Percentiles rank a stretch among this genome's conserved stretches.
phyloP scores from a whole-genome alignment of 495 filamentous ascomycete species.

The Barbatosphaeria neglecta region DNA sequence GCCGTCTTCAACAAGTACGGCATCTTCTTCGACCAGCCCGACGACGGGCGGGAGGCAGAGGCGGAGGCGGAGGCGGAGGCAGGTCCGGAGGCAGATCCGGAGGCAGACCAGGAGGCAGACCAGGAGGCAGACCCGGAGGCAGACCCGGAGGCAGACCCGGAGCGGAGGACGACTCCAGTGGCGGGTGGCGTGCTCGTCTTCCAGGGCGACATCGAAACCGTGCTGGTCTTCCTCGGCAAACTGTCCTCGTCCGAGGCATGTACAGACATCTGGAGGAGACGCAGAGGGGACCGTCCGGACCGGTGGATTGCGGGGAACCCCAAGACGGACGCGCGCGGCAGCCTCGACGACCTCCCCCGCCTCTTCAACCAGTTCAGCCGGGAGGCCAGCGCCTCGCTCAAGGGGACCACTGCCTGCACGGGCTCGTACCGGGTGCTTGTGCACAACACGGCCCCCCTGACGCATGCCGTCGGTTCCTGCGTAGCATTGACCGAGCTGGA shows the following conservation, averaged over 20 bases:
- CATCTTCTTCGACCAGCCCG: constrained; percentile 3
- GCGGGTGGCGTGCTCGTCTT: not conserved
- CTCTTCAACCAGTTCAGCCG: not conserved
- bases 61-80: not conserved
- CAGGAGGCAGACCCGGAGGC: too few species aligned
- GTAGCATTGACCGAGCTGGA: not conserved
- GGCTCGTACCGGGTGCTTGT: not conserved
- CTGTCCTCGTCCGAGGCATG: not conserved
- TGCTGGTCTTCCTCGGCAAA: not conserved
- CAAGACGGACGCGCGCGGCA: not conserved
- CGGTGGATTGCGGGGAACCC: not conserved
- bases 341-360: not conserved
- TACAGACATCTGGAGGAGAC: not conserved
- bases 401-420: not conserved
- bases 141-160: too few species aligned
- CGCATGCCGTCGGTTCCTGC: not conserved
- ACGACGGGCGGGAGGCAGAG: not conserved
- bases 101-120: too few species aligned
- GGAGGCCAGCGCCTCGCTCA: not conserved
- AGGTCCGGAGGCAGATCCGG: too few species aligned
- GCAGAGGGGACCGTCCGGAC: not conserved
- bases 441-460: not conserved
- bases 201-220: not conserved
- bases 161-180: too few species aligned
- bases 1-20: constrained; percentile 6